Percentiles rank a stretch among this genome's conserved stretches.
Evolutionary conservation across 2,329 filamentous ascomycete species (phyloP).

Genomic region (Trichoderma brevicompactum): DNA sequence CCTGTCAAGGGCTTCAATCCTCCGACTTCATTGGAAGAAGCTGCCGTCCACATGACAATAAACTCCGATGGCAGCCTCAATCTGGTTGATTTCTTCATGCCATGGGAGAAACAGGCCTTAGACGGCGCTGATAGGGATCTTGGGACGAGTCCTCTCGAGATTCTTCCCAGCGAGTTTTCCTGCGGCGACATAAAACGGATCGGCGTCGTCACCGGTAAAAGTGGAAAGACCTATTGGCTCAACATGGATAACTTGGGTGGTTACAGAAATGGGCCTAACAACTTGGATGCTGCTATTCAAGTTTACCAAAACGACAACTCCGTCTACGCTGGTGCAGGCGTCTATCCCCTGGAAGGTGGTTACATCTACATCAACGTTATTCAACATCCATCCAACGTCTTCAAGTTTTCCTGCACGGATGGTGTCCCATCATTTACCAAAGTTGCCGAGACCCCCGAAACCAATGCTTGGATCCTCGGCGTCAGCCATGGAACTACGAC

Average conservation of each 20-base stretch:
- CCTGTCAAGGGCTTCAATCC: conserved; percentile 46
- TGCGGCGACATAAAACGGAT: conserved; percentile 52
- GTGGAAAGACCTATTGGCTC: conserved; percentile 53
- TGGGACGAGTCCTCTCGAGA: conserved; percentile 52
- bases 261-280: conserved; percentile 44
- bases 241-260: conserved; percentile 49
- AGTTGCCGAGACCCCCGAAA: conserved; percentile 53
- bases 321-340: conserved; percentile 52
- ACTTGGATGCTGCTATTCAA: conserved; percentile 50
- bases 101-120: conserved; percentile 54
- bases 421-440: conserved; percentile 59
- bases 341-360: conserved; percentile 54
- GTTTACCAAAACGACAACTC: conserved; percentile 51
- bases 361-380: conserved; percentile 58
- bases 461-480: conserved; percentile 58
- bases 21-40: conserved; percentile 50
- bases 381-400: conserved; percentile 58
- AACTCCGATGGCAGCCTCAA: conserved; percentile 48
- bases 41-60: conserved; percentile 50
- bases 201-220: conserved; percentile 56
- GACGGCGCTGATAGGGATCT: conserved; percentile 57
- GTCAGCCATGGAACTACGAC: conserved; percentile 62
- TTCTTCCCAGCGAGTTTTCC: conserved; percentile 48
- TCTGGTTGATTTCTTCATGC: conserved; percentile 59
- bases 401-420: conserved; percentile 59